A percentile compares a stretch with the other conserved stretches of the same genome.
These are phyloP conservation scores for Scleroderma citrinum DNA, from an alignment of 768 basidiomycete species.

Conservation along the genomic window DNA sequence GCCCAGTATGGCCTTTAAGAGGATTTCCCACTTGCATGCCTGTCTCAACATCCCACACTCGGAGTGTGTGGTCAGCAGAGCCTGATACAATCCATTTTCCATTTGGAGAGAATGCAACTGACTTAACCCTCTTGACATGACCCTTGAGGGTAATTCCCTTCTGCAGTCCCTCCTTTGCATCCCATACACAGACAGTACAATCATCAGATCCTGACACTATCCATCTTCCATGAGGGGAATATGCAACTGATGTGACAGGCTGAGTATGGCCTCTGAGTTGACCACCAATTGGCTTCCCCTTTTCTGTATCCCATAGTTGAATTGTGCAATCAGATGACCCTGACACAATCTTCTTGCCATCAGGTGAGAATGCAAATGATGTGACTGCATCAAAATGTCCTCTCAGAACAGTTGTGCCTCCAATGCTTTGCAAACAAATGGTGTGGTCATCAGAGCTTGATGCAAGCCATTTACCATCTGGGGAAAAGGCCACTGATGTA, in stretches of 20 bases:
- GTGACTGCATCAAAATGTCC: not conserved
- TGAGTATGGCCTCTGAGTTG: constrained; percentile 4
- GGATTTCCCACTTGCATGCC: not conserved
- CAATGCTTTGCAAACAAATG: not conserved
- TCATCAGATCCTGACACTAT: constrained; percentile 10
- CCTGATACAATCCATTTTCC: too few species aligned
- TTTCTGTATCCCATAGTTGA: constrained; percentile 5
- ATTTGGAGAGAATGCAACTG: not conserved
- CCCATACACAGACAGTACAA: constrained; percentile 8
- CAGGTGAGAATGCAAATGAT: constrained; percentile 6
- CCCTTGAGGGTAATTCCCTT: too few species aligned
- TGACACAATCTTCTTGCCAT: constrained; percentile 1
- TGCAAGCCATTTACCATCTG: not conserved
- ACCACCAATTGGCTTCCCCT: not conserved
- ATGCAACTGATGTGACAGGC: constrained; percentile 1
- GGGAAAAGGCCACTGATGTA: constrained; percentile 6
- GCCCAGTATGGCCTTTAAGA: not conserved
- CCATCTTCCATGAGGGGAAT: constrained; percentile 8
- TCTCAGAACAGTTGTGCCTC: not conserved
- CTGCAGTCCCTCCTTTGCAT: not conserved
- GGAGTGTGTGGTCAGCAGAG: too few species aligned
- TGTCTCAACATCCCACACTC: not conserved
- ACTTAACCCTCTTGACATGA: not conserved
- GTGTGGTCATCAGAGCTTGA: not conserved
- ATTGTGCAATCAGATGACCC: constrained; percentile 4